Evolutionary conservation across 768 basidiomycete species (phyloP).

Genomic region (Cubamyces sp.): DNA sequence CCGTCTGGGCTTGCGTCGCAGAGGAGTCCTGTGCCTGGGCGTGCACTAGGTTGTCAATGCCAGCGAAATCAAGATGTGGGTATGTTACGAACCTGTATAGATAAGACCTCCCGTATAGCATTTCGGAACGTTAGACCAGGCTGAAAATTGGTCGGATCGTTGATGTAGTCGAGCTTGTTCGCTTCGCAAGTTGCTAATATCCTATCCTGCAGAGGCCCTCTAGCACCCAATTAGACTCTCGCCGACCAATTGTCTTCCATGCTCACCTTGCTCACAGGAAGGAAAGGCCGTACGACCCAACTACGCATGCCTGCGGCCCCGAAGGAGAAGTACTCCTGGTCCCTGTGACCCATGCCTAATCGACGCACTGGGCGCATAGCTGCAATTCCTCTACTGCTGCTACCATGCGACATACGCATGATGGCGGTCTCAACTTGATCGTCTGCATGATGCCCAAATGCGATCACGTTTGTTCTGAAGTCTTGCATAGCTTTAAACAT

Average conservation of each 20-base stretch:
- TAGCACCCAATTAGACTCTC: neutral
- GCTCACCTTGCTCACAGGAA: conserved; percentile 69
- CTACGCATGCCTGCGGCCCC: conserved; percentile 62
- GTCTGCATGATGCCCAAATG: conserved; percentile 78
- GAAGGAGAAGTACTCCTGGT: conserved; percentile 37
- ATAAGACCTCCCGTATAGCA: conserved; percentile 59
- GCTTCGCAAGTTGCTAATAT: conserved; percentile 79
- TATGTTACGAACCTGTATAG: conserved; percentile 19
- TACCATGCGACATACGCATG: conserved; percentile 66
- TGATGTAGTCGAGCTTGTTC: conserved; percentile 60
- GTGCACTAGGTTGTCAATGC: too few relatives aligned
- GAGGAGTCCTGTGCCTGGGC: too few relatives aligned
- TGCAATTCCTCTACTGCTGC: conserved; percentile 56
- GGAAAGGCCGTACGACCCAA: conserved; percentile 75
- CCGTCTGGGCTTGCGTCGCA: neutral
- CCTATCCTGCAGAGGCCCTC: conserved; percentile 56
- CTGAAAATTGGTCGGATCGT: conserved; percentile 76
- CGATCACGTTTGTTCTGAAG: conserved; percentile 47
- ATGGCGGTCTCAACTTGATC: conserved; percentile 85
- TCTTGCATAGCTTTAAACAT: conserved; percentile 53
- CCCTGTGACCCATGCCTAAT: conserved; percentile 74
- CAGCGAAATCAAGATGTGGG: neutral
- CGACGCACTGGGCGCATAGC: conserved; percentile 72
- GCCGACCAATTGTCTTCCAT: neutral
- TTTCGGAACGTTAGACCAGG: conserved; percentile 75